A percentile compares a stretch with the other conserved stretches of the same genome.
Evolutionary conservation across 78 protist genomes (phyloP).

Genomic region (slime mould (Dictyostelium discoideum)): DNA sequence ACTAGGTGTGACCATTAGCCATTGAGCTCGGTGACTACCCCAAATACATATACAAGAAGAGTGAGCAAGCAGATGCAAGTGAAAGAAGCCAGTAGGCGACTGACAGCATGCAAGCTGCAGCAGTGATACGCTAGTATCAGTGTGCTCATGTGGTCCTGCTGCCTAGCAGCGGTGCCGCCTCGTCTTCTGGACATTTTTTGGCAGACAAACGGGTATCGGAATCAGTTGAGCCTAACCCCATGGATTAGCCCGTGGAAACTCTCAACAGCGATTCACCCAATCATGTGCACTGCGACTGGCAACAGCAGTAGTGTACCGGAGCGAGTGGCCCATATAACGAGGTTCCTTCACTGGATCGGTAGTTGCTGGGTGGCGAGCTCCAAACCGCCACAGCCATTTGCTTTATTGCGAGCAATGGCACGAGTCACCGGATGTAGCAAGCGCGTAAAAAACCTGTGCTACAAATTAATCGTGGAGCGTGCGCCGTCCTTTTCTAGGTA

Average conservation of each 20-base stretch:
- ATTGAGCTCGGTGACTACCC: background rate
- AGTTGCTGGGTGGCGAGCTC: too few species aligned
- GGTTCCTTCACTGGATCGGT: too few species aligned
- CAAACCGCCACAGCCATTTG: too few species aligned
- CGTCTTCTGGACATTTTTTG: background rate
- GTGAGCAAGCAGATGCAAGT: background rate
- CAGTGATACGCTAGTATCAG: too few species aligned
- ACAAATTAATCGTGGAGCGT: too few species aligned
- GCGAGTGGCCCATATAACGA: too few species aligned
- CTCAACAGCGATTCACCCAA: background rate
- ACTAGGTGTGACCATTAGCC: background rate
- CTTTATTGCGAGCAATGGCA: background rate
- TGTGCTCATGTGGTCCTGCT: background rate
- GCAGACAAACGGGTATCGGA: background rate
- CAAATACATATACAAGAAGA: background rate
- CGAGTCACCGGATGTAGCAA: background rate
- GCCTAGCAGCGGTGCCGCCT: background rate
- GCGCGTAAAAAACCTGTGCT: background rate
- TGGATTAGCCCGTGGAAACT: background rate
- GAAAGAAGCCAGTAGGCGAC: background rate
- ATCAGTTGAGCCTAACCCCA: background rate
- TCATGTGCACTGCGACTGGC: too few species aligned
- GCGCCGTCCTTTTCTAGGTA: too few species aligned
- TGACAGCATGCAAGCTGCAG: background rate
- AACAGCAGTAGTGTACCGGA: too few species aligned